Evolutionary conservation across 1,284 basidiomycete species (phyloP), one percentile per base, ranked within the genome.

Genomic region (Stereum hirsutum): DNA sequence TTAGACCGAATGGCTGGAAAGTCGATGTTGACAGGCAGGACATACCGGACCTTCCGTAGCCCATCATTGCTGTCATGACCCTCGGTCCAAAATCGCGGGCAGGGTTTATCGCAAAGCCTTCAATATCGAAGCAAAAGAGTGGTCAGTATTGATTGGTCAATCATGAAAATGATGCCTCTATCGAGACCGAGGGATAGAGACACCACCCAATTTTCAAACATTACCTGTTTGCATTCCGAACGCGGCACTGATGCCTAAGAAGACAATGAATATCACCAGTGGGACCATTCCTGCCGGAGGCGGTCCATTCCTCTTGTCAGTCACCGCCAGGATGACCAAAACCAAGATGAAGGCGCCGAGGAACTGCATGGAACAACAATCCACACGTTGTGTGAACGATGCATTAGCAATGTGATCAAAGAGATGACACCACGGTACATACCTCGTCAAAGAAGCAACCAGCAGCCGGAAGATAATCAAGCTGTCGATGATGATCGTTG

Each of bases 31-130:
- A 12, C 7, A 24, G 20, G 20, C 14, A 33, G 21, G 33, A 33
- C 57, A 27, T 47, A 67, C 68, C 70, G 46, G 62, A 64, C 25
- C 28, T 56, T 12, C 78, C 78, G 52, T 82, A 84, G 21, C 80
- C 74, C 4, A 70, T 69, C 65, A 81, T 71, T 32, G 74, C 70
- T 1, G 75, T 74, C 52, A 79, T 61, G 39, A 82, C 57, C 3
- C 79, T 62, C 0, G 79, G 80, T 7, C 79, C 79, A 5, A 80
- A 60, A 54, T 82, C 81, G 49, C 81, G 70, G 2, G 80, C 78
- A 7, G 76, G 76, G 52, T 81, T 82, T 35, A 82, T 61, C 4
- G 74, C 74, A 50, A 66, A 76, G 12, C 62, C 74, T 58, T 43
- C 14, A 21, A 39, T 6, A n/a, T n/a, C n/a, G n/a, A n/a, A n/a